A percentile compares a stretch with the other conserved stretches of the same genome.
These are phyloP conservation scores for Lipomyces starkeyi DNA, from an alignment of 805 yeast species.

Conservation along the genomic window DNA sequence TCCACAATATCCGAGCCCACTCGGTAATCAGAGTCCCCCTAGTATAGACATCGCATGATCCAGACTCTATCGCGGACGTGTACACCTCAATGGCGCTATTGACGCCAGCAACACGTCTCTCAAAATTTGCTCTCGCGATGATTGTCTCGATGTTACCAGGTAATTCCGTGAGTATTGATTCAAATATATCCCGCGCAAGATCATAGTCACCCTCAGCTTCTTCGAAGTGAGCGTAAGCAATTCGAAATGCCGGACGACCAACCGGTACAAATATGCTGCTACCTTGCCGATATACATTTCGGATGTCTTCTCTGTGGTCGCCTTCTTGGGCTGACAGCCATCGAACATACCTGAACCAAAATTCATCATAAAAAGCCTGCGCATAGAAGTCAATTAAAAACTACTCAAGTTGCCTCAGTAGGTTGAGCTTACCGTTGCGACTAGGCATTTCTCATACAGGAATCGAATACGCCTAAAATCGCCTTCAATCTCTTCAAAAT, in stretches of 20 bases:
- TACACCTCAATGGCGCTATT: slow-evolving; percentile 35
- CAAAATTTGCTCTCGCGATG: slow-evolving; percentile 40
- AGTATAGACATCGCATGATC: slow-evolving; percentile 22
- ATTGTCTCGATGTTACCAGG: slow-evolving; percentile 45
- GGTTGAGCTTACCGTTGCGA: slow-evolving; percentile 51
- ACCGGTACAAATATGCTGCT: slow-evolving; percentile 45
- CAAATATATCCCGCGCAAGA: slow-evolving; percentile 42
- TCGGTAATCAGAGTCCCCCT: slow-evolving; percentile 40
- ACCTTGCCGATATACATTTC: slow-evolving; percentile 60
- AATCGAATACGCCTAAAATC: slow-evolving; percentile 47
- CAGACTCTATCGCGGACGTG: slow-evolving; percentile 25
- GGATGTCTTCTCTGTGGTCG: slow-evolving; percentile 45
- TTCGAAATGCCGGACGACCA: slow-evolving; percentile 41
- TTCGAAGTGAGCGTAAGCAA: slow-evolving; percentile 45
- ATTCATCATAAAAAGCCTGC: slow-evolving; percentile 56
- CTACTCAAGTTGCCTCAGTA: not conserved
- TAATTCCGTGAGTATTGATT: slow-evolving; percentile 39
- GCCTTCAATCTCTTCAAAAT: slow-evolving; percentile 54
- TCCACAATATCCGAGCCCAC: slow-evolving; percentile 38
- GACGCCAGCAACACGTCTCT: slow-evolving; percentile 35
- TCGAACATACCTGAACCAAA: slow-evolving; percentile 73
- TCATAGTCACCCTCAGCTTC: slow-evolving; percentile 42
- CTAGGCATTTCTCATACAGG: slow-evolving; percentile 73
- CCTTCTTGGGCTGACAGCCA: slow-evolving; percentile 52
- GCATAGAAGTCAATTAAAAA: slow-evolving; percentile 6